These are phyloP conservation scores for Fraxinus latifolia DNA, from an alignment of 305 asterid genomes.

Conservation along the genomic window DNA sequence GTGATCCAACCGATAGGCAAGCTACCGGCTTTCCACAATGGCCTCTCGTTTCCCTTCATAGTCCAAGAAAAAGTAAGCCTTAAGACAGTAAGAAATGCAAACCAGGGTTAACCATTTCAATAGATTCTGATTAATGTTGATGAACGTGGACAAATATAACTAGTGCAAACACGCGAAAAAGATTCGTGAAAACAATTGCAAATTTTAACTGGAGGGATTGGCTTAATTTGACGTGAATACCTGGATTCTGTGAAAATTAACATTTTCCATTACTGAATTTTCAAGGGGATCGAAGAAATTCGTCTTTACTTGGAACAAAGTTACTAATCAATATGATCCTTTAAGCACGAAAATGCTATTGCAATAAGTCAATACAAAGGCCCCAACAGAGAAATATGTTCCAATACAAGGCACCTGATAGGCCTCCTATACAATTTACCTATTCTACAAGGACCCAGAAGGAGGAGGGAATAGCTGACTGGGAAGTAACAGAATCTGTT, in stretches of 20 bases:
- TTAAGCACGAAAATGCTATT: not conserved
- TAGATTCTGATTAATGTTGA: not conserved
- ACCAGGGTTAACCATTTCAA: not conserved
- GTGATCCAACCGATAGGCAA: conserved; percentile 87
- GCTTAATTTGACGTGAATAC: not conserved
- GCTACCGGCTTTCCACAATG: conserved; percentile 65
- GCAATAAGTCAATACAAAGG: not conserved
- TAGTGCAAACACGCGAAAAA: not conserved
- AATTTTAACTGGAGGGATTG: not conserved
- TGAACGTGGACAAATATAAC: not conserved
- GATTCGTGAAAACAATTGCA: not conserved
- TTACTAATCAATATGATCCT: not conserved
- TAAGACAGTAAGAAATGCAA: not conserved
- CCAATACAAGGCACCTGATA: not conserved
- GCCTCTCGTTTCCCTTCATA: conserved; percentile 56
- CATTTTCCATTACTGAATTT: not conserved
- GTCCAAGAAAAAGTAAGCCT: conserved; percentile 7
- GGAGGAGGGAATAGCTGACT: not conserved
- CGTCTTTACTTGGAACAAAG: not conserved
- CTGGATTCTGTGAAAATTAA: not conserved
- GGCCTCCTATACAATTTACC: not conserved
- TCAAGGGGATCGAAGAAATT: not conserved
- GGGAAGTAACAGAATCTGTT: not conserved
- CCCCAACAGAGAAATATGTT: not conserved
- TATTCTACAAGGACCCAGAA: not conserved